Evolutionary conservation across 2,329 filamentous ascomycete species (phyloP), one percentile per base, ranked within the genome.

Genomic region (Fusarium domesticum): DNA sequence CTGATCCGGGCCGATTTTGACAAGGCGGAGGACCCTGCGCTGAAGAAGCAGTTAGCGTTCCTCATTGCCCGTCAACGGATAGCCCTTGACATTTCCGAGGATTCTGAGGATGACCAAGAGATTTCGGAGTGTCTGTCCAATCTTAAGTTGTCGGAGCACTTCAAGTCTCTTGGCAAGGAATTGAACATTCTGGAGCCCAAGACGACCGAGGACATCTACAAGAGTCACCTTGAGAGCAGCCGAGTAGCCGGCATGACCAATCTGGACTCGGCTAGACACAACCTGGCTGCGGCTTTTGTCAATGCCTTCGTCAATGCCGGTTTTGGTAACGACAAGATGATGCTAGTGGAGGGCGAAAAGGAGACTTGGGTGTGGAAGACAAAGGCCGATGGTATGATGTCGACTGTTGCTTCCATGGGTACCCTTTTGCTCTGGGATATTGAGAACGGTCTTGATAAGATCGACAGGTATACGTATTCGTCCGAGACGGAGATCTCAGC

Each of bases 301-400:
- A 98, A 98, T 63, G 89, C 87, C 0, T 97, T 98, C 61, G 90
- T 93, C 51, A 98, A 98, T 58, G 91, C 93, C 41, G 93, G 93
- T 23, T 98, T 90, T 59, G 88, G 90, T 34, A 87, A 91, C 45
- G 93, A 98, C 69, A 97, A 96, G 76, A 87, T 98, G 81, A 96
- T 98, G 92, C 75, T 97, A 45, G 85, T 89, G 33, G 86, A 93
- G 16, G 85, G 88, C 47, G 85, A 90, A 52, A 95, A 95, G 73
- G 84, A 87, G 59, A 88, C 86, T 52, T 98, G 93, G 92, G 89
- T 98, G 5, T 98, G 90, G 89, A 98, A 97, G 75, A 97, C 95
- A 16, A 98, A 98, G 71, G 90, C 95, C 33, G 91, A 96, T 61
- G 93, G 93, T 53, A 96, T 96, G 90, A 79, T 96, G 70, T 97